These are phyloP conservation scores for Lachnellula arida DNA, from an alignment of 2,329 filamentous ascomycete species.

Conservation along the genomic window DNA sequence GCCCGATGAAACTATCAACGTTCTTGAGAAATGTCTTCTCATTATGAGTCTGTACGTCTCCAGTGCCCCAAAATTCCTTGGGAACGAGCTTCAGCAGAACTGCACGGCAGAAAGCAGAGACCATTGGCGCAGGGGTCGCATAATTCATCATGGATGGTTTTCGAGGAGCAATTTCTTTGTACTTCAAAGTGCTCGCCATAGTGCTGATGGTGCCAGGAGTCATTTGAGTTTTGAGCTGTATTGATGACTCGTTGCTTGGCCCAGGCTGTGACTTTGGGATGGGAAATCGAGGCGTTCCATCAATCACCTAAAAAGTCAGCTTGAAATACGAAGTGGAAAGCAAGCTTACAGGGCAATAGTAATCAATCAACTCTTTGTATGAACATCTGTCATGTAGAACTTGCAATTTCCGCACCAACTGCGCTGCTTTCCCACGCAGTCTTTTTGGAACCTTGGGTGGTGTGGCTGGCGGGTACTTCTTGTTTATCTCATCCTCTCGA, in stretches of 20 bases:
- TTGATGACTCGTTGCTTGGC: conserved; percentile 19
- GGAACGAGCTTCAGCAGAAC: conserved; percentile 71
- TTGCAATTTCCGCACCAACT: conserved; percentile 65
- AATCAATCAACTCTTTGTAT: conserved; percentile 69
- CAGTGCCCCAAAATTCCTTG: conserved; percentile 65
- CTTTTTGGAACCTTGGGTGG: conserved; percentile 53
- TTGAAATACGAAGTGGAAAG: neutral
- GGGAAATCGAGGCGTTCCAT: neutral
- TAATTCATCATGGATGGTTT: conserved; percentile 51
- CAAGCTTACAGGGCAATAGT: conserved; percentile 66
- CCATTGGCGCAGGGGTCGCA: conserved; percentile 61
- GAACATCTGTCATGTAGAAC: conserved; percentile 68
- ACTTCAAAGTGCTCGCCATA: conserved; percentile 22
- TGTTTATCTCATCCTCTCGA: conserved; percentile 73
- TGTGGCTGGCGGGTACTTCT: conserved; percentile 22
- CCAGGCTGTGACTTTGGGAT: conserved; percentile 2
- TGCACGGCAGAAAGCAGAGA: conserved; percentile 84
- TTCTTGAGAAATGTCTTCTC: conserved; percentile 55
- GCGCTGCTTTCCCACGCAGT: conserved; percentile 56
- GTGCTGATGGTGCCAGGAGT: conserved; percentile 1
- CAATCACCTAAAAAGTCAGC: conserved; percentile 14
- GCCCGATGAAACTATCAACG: conserved; percentile 70
- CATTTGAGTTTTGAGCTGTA: conserved; percentile 22
- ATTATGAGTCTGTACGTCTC: conserved; percentile 53
- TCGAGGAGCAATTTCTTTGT: conserved; percentile 30